Conservation (phyloP, 345 rosid genomes). For the Eucalyptus grandis region DNA sequence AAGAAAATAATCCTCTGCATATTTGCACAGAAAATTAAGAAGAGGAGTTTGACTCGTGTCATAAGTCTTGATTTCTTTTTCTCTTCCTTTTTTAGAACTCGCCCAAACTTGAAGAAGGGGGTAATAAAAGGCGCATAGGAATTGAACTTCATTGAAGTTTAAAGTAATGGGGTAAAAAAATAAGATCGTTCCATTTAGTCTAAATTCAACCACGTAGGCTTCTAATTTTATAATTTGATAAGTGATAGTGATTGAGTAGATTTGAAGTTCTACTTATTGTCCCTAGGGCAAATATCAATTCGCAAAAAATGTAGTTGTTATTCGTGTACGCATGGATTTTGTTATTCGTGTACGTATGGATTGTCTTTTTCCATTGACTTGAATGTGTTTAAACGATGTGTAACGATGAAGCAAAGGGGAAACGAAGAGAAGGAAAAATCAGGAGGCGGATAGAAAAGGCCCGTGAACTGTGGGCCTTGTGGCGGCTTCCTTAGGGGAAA, state of each 20-base stretch:
- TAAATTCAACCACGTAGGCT: rapidly evolving
- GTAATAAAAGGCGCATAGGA: neutral
- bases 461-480: neutral
- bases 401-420: neutral
- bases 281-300: neutral
- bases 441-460: neutral
- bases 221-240: neutral
- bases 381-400: neutral
- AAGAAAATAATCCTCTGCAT: neutral
- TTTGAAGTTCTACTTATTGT: neutral
- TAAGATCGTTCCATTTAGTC: too few species aligned
- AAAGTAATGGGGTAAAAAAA: neutral
- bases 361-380: neutral
- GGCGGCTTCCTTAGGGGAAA: neutral
- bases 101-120: neutral
- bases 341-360: neutral
- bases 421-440: neutral
- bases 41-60: neutral
- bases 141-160: neutral
- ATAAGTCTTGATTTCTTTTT: neutral
- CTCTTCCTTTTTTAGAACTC: neutral
- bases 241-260: neutral
- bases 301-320: neutral
- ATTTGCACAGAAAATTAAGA: rapidly evolving
- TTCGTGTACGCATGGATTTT: neutral